phyloP scores from a whole-genome alignment of 495 filamentous ascomycete genomes.

The Penicillium herquei region DNA sequence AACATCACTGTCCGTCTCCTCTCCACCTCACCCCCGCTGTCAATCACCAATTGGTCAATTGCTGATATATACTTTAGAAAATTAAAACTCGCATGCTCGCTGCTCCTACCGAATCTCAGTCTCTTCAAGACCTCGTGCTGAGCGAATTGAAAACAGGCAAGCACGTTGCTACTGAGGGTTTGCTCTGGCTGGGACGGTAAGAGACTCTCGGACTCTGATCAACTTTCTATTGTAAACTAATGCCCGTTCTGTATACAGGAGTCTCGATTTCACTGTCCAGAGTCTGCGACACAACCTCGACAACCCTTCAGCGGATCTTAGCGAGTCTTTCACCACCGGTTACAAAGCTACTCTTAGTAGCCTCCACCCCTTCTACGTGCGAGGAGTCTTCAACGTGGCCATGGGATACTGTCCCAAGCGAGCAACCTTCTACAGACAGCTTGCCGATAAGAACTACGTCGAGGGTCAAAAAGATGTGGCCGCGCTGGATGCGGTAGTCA shows the following conservation, averaged over 20 bases:
- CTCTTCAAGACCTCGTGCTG: conserved; percentile 75
- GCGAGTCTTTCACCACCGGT: conserved; percentile 78
- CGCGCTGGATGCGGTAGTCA: too few species aligned
- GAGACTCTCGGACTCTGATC: conserved; percentile 18
- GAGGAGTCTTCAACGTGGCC: too few species aligned
- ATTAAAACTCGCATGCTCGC: conserved; percentile 77
- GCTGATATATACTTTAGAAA: conserved; percentile 63
- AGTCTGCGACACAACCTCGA: conserved; percentile 75
- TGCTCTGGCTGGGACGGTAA: conserved; percentile 90
- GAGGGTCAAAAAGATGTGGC: too few species aligned
- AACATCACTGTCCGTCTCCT: conserved; percentile 76
- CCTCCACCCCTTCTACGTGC: too few species aligned
- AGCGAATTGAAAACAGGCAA: conserved; percentile 88
- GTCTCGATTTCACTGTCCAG: conserved; percentile 86
- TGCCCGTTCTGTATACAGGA: conserved; percentile 49
- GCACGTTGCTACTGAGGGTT: conserved; percentile 80
- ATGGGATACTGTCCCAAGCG: conserved; percentile 92
- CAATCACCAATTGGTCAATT: neutral
- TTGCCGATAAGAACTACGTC: conserved; percentile 62
- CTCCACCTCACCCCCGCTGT: conserved; percentile 11
- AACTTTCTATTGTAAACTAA: neutral
- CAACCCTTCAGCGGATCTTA: conserved; percentile 68
- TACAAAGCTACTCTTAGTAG: conserved; percentile 85
- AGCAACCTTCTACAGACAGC: conserved; percentile 83
- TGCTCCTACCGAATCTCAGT: conserved; percentile 72